Evolutionary conservation across 495 filamentous ascomycete genomes (phyloP).

Genomic region (Letharia lupina): DNA sequence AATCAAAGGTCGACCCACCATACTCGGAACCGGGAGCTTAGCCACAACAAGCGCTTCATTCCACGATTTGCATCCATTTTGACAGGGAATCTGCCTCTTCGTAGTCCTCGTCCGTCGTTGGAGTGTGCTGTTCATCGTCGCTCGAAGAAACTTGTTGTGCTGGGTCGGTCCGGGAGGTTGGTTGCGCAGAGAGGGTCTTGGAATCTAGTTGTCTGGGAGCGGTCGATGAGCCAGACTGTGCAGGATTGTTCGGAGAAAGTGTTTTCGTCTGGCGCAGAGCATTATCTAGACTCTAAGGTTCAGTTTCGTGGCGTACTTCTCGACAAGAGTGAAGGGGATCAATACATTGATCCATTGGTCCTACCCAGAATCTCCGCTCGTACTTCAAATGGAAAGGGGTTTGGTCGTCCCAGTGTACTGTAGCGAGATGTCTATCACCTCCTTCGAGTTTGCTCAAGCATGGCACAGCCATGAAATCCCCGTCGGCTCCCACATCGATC

Average conservation of each 20-base stretch:
- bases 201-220: neutral
- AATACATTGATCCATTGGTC: neutral
- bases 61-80: neutral
- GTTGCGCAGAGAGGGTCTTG: neutral
- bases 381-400: neutral
- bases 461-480: neutral
- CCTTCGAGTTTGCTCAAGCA: neutral
- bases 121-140: neutral
- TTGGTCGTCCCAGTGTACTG: neutral
- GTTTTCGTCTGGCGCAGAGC: neutral
- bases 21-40: no score
- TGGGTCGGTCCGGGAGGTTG: no score
- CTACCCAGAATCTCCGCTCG: neutral
- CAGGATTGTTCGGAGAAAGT: neutral
- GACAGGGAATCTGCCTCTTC: neutral
- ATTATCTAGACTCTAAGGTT: neutral
- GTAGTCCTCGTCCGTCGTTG: neutral
- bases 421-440: neutral
- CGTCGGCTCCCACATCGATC: neutral
- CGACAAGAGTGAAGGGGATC: neutral
- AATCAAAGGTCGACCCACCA: no score
- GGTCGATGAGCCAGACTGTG: neutral
- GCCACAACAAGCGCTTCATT: no score
- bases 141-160: neutral
- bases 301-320: neutral